Conservation (phyloP, 768 basidiomycete genomes). For the Vishniacozyma victoriae region DNA sequence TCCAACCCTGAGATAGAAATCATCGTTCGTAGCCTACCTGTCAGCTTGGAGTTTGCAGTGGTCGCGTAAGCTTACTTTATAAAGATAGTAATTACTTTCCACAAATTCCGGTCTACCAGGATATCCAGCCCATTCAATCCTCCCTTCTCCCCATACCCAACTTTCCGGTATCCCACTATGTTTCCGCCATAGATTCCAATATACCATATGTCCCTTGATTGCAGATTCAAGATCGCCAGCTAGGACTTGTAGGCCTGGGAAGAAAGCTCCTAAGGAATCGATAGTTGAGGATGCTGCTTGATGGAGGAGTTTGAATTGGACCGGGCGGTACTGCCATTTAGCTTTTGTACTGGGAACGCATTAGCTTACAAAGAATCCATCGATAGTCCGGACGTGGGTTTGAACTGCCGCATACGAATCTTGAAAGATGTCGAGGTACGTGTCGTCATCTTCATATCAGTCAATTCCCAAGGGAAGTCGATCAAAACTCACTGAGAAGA, state of each 20-base stretch:
- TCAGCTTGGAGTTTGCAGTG: conserved; percentile 1
- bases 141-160: conserved; percentile 65
- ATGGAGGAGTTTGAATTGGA: conserved; percentile 74
- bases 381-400: conserved; percentile 70
- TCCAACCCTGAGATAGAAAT: conserved; percentile 86
- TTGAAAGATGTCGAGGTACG: conserved; percentile 77
- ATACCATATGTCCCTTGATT: conserved; percentile 83
- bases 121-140: conserved; percentile 44
- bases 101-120: conserved; percentile 64
- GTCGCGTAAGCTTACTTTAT: conserved; percentile 49
- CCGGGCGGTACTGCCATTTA: conserved; percentile 64
- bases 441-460: conserved; percentile 58
- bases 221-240: conserved; percentile 72
- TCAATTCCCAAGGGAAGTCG: conserved; percentile 1
- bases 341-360: not conserved
- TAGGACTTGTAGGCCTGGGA: conserved; percentile 79
- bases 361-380: conserved; percentile 75
- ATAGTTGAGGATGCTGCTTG: conserved; percentile 62
- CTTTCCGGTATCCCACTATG: conserved; percentile 87
- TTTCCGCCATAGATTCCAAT: conserved; percentile 87
- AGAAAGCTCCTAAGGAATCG: conserved; percentile 94
- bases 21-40: conserved; percentile 75
- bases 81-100: conserved; percentile 94
- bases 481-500: conserved; percentile 25
- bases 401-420: conserved; percentile 77